phyloP scores from a whole-genome alignment of 768 basidiomycete species.

The Porpolomopsis calyptriformis region DNA sequence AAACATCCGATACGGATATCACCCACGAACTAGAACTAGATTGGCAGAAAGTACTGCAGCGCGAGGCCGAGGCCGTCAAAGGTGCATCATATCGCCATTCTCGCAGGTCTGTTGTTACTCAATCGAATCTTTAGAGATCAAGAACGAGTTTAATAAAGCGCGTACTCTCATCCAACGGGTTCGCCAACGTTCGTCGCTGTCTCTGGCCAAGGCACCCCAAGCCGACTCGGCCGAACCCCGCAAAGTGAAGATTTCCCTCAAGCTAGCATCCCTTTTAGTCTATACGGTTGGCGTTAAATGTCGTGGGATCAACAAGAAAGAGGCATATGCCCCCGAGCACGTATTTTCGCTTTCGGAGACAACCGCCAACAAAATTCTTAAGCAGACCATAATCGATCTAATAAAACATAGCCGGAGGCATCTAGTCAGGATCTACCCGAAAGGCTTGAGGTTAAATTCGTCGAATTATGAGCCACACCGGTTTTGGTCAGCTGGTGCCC shows the following conservation, averaged over 20 bases:
- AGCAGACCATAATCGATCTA: conserved; percentile 54
- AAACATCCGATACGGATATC: conserved; percentile 30
- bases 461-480: conserved; percentile 87
- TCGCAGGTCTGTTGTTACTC: neutral
- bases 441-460: conserved; percentile 70
- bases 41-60: conserved; percentile 8
- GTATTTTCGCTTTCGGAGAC: conserved; percentile 90
- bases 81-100: conserved; percentile 14
- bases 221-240: conserved; percentile 13
- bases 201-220: neutral
- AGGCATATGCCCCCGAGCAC: conserved; percentile 75
- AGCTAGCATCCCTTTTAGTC: conserved; percentile 70
- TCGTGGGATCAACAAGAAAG: conserved; percentile 84
- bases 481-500: conserved; percentile 84
- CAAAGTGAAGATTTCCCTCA: conserved; percentile 66
- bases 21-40: conserved; percentile 14
- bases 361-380: conserved; percentile 67
- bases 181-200: conserved; percentile 19
- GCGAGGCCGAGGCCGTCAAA: conserved; percentile 21
- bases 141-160: conserved; percentile 26
- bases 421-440: conserved; percentile 82
- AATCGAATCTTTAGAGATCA: conserved; percentile 15
- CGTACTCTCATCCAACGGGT: conserved; percentile 33
- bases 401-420: conserved; percentile 88
- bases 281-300: conserved; percentile 97